These are phyloP conservation scores for Lecanoromycetidae sp. DNA, from an alignment of 2,329 filamentous ascomycete genomes.

Conservation along the genomic window DNA sequence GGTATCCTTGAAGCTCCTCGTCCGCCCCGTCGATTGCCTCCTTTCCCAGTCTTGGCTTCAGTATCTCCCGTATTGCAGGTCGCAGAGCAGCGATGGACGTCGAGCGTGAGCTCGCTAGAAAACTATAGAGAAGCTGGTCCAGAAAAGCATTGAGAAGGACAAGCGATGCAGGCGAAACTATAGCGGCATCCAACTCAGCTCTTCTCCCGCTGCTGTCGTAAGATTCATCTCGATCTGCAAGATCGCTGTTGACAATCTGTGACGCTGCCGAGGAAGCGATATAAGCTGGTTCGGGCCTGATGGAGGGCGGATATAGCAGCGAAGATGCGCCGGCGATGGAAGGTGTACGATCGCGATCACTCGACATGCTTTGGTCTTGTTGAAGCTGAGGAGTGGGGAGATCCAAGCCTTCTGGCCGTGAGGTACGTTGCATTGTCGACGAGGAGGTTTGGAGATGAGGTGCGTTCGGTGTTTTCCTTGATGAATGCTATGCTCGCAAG, in stretches of 20 bases:
- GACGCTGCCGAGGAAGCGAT: constrained; percentile 80
- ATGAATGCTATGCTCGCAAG: too few species aligned
- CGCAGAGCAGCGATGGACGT: constrained; percentile 64
- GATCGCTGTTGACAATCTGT: constrained; percentile 80
- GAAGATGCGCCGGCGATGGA: constrained; percentile 24
- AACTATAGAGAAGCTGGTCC: constrained; percentile 83
- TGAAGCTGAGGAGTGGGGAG: constrained; percentile 9
- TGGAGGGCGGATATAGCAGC: constrained; percentile 55
- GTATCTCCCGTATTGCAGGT: constrained; percentile 70
- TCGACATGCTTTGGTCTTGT: constrained; percentile 21
- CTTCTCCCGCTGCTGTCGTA: constrained; percentile 55
- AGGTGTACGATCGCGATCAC: constrained; percentile 19
- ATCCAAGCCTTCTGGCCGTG: constrained; percentile 15
- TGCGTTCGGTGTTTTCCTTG: too few species aligned
- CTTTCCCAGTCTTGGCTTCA: constrained; percentile 79
- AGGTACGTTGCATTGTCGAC: constrained; percentile 11
- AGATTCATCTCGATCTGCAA: constrained; percentile 63
- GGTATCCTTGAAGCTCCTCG: constrained; percentile 75
- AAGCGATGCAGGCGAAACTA: constrained; percentile 62
- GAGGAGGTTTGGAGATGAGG: too few species aligned
- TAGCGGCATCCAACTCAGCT: constrained; percentile 53
- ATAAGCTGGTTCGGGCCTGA: constrained; percentile 71
- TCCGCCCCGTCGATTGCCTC: constrained; percentile 74
- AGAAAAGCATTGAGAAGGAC: constrained; percentile 80
- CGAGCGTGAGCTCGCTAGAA: constrained; percentile 68